phyloP scores from a whole-genome alignment of 768 basidiomycete species.

The Leccinum sublutescens region DNA sequence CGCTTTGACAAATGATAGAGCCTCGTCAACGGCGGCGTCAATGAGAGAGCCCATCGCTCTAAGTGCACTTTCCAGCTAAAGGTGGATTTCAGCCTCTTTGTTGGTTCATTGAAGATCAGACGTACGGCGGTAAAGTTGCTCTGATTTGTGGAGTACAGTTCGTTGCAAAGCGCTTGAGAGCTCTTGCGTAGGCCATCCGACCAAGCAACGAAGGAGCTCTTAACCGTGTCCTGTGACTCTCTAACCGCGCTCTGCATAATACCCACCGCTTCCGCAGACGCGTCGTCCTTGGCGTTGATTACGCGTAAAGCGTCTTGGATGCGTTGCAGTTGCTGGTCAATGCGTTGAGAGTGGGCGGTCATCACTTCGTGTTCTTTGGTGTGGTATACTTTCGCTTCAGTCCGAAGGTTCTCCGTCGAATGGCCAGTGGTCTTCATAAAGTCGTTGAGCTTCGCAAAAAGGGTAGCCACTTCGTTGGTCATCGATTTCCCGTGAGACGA shows the following conservation, averaged over 20 bases:
- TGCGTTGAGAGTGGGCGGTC: constrained; percentile 46
- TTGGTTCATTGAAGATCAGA: constrained; percentile 2
- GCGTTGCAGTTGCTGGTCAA: constrained; percentile 57
- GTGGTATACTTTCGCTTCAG: constrained; percentile 57
- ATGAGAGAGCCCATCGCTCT: constrained; percentile 57
- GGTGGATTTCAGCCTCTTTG: constrained; percentile 4
- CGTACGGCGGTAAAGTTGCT: constrained; percentile 47
- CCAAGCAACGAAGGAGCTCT: constrained; percentile 54
- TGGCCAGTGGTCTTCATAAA: constrained; percentile 59
- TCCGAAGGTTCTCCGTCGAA: constrained; percentile 50
- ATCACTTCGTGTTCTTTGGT: constrained; percentile 55
- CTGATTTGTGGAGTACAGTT: constrained; percentile 43
- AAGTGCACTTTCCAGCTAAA: constrained; percentile 56
- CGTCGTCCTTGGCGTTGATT: constrained; percentile 56
- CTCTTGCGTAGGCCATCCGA: constrained; percentile 47
- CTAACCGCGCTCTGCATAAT: constrained; percentile 48
- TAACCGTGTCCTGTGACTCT: constrained; percentile 53
- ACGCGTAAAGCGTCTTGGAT: constrained; percentile 50
- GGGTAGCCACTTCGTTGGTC: constrained; percentile 46
- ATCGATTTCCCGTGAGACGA: constrained; percentile 60
- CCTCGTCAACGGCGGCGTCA: constrained; percentile 58
- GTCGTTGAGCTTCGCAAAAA: constrained; percentile 58
- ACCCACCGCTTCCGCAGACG: constrained; percentile 51
- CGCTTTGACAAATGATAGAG: constrained; percentile 51
- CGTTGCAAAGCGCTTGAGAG: constrained; percentile 46